phyloP scores from a whole-genome alignment of 148 eudicot genomes.

The Fallopia convolvulus region DNA sequence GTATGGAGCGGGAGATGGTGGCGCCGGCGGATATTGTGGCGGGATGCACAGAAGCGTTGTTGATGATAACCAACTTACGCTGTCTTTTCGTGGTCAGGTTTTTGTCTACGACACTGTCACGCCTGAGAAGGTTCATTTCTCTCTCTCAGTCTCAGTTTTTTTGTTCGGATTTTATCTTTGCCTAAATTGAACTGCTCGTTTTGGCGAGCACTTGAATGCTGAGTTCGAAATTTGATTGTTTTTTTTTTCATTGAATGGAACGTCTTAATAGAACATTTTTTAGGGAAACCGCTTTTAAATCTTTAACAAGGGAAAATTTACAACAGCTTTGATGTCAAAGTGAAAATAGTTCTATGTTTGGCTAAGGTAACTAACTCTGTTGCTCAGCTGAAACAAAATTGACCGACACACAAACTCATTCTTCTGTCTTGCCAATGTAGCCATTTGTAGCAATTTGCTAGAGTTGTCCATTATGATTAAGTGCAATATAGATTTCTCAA shows the following conservation, averaged over 20 bases:
- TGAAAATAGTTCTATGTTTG: no score
- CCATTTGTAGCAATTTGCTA: not conserved
- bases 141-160: not conserved
- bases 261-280: not conserved
- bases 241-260: not conserved
- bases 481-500: not conserved
- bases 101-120: constrained; percentile 65
- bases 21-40: not conserved
- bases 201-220: not conserved
- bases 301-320: not conserved
- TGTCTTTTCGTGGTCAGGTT: constrained; percentile 65
- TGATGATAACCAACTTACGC: constrained; percentile 43
- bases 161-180: not conserved
- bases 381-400: not conserved
- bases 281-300: not conserved
- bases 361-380: not conserved
- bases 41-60: constrained; percentile 12
- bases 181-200: not conserved
- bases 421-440: not conserved
- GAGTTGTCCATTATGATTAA: not conserved
- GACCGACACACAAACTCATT: not conserved
- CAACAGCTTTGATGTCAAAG: not conserved
- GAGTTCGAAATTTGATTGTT: not conserved
- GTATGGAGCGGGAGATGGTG: constrained; percentile 25
- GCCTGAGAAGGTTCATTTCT: constrained; percentile 45